These are phyloP conservation scores for Solanum pinnatisectum DNA, from an alignment of 257 asterid species.

Conservation along the genomic window DNA sequence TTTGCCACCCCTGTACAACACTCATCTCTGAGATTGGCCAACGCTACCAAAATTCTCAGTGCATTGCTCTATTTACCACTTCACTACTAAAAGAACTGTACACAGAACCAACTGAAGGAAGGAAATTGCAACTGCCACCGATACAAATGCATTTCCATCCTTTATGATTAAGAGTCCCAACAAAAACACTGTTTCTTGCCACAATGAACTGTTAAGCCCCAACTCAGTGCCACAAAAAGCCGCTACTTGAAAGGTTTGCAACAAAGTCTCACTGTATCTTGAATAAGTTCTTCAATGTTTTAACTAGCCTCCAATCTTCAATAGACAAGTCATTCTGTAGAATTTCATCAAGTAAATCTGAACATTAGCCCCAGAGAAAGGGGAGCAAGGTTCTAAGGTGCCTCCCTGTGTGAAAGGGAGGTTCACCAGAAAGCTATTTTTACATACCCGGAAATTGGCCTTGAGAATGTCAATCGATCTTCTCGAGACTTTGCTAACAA, in stretches of 20 bases:
- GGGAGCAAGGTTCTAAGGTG: background rate
- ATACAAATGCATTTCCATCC: background rate
- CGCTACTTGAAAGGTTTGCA: background rate
- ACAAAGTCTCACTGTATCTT: constrained; percentile 42
- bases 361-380: background rate
- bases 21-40: background rate
- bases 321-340: constrained; percentile 56
- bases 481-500: constrained; percentile 82
- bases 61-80: background rate
- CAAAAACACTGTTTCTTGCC: background rate
- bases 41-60: background rate
- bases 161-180: background rate
- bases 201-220: background rate
- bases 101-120: background rate
- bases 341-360: background rate
- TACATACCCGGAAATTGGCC: constrained; percentile 65
- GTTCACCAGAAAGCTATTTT: background rate
- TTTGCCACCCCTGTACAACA: background rate
- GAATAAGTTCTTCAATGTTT: constrained; percentile 54
- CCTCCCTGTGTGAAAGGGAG: background rate
- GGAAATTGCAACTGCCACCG: background rate
- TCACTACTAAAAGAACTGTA: background rate
- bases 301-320: constrained; percentile 62
- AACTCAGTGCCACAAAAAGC: background rate
- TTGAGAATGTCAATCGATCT: constrained; percentile 77